phyloP scores from a whole-genome alignment of 768 basidiomycete species.

The Amanita polypyramis region DNA sequence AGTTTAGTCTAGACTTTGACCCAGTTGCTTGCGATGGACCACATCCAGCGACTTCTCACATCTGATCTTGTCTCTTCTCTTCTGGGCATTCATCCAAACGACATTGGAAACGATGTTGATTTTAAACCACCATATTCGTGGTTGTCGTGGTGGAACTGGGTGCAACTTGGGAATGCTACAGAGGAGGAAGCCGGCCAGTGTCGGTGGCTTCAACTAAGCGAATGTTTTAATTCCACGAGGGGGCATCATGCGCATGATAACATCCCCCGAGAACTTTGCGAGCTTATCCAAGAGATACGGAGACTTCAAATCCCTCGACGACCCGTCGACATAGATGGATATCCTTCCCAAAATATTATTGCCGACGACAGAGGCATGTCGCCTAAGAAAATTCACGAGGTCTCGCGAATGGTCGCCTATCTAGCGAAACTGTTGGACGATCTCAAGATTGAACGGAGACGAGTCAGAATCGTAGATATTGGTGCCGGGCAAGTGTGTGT shows the following conservation, averaged over 20 bases:
- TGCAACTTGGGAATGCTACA: not conserved
- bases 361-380: conserved; percentile 42
- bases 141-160: conserved; percentile 7
- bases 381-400: conserved; percentile 70
- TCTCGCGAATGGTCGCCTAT: conserved; percentile 50
- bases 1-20: not conserved
- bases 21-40: not conserved
- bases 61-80: conserved; percentile 6
- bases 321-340: conserved; percentile 1
- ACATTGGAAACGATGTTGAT: not conserved
- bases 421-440: conserved; percentile 21
- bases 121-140: conserved; percentile 4
- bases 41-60: conserved; percentile 5
- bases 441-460: conserved; percentile 8
- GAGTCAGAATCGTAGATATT: conserved; percentile 49
- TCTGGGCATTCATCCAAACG: conserved; percentile 5
- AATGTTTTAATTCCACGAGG: conserved; percentile 4
- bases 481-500: conserved; percentile 58
- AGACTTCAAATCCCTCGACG: conserved; percentile 6
- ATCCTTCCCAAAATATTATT: not conserved
- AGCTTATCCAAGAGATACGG: conserved; percentile 4
- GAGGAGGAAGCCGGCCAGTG: not conserved
- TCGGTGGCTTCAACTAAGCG: conserved; percentile 2
- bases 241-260: not conserved
- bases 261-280: conserved; percentile 3